Conservation (phyloP, 2,329 filamentous ascomycete genomes). For the Coleophoma crateriformis region DNA sequence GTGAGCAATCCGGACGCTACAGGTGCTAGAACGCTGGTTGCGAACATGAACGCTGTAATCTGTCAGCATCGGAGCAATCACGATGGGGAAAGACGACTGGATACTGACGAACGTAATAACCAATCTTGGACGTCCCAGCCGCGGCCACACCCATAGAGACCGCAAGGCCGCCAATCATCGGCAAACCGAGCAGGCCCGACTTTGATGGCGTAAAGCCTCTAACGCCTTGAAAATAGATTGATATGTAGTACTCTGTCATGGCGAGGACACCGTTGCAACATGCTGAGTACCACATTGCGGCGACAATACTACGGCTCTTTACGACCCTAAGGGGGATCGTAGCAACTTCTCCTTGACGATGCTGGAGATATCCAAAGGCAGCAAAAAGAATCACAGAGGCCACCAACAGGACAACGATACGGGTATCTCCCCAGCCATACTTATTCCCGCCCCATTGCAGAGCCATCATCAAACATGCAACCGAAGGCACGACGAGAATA, state of each 20-base stretch:
- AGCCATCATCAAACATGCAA: conserved; percentile 25
- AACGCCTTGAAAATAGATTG: conserved; percentile 40
- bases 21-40: conserved; percentile 35
- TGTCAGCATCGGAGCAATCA: too few relatives aligned
- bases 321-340: conserved; percentile 31
- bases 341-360: conserved; percentile 17
- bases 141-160: conserved; percentile 4
- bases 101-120: conserved; percentile 45
- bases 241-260: conserved; percentile 30
- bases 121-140: conserved; percentile 25
- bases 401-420: conserved; percentile 22
- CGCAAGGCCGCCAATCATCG: conserved; percentile 19
- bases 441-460: conserved; percentile 28
- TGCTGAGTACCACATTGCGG: conserved; percentile 13
- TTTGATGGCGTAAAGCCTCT: conserved; percentile 30
- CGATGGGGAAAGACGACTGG: too few relatives aligned
- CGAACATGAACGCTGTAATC: conserved; percentile 38
- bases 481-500: conserved; percentile 5
- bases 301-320: conserved; percentile 24
- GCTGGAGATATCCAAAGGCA: conserved; percentile 18
- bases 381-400: conserved; percentile 17
- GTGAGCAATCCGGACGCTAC: conserved; percentile 43
- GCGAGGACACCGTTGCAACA: conserved; percentile 24
- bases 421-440: conserved; percentile 26
- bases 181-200: conserved; percentile 33